Base-by-base conservation (phyloP, 2,329 filamentous ascomycete species). In the Colletotrichum salicis region DNA sequence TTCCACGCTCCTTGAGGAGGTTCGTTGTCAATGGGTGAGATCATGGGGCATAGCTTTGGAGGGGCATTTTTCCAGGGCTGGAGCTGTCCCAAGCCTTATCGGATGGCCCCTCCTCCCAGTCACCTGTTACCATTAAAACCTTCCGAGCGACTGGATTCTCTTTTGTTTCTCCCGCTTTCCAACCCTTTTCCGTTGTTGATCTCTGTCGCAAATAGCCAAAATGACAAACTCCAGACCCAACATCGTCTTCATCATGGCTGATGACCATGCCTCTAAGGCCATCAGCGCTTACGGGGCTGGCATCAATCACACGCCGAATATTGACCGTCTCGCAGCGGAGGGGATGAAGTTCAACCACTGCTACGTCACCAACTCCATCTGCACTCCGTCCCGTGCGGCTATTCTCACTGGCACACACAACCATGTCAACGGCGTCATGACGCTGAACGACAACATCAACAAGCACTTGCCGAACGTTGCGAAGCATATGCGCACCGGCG, bases 341-440 rank as follows among this genome's bases (percentile, higher is more conserved):
- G 86, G 86, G 19, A 86, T 87, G 83, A 77, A 77, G 11, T 87
- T 88, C 76, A 84, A 87, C 73, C 86, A 88, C 73, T 88, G 85
- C 76, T 88, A 88, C 72, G 86, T 88, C 10, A 88, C 86, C 27
- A 88, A 88, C 75, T 83, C 80, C 24, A 87, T 88, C 63, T 88
- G 86, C 75, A 88, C 86, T 1, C 86, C 86, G 0, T 86, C 84
- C 1, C 81, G 86, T 8, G 86, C 86, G 0, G 80, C 85, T 3
- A 86, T 88, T 60, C 74, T 88, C 7, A 85, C 82, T 0, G 86
- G 86, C 8, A 87, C 83, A 0, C 83, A 88, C 73, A 88, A 87
- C 75, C 86, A 88, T 70, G 85, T 87, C 73, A 88, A 88, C 66
- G 83, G 82, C 1, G 86, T 88, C 7, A 80, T 86, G 78, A 87